Percentiles rank a stretch among this genome's conserved stretches.
These are phyloP conservation scores for Aspergillus thermomutatus DNA, from an alignment of 2,329 filamentous ascomycete genomes.

Conservation along the genomic window DNA sequence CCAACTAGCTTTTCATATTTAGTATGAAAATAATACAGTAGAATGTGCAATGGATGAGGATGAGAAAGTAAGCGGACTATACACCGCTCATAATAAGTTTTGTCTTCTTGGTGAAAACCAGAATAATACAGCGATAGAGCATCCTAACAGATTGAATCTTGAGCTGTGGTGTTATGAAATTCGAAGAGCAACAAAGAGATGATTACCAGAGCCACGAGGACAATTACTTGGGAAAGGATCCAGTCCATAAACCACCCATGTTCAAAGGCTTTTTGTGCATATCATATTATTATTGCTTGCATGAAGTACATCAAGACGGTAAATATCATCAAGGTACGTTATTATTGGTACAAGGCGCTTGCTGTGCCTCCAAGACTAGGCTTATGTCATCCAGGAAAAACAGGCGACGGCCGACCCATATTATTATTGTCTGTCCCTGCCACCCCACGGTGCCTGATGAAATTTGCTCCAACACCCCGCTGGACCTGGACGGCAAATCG, in stretches of 20 bases:
- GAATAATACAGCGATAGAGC: not conserved
- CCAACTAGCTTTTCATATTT: no score
- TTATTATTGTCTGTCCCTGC: constrained; percentile 11
- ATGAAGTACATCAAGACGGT: not conserved
- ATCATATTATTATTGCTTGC: not conserved
- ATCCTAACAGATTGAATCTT: not conserved
- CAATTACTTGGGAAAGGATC: not conserved
- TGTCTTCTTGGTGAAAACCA: not conserved
- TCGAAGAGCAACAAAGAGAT: not conserved
- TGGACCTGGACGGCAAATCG: constrained; percentile 24
- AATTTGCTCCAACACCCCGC: constrained; percentile 31
- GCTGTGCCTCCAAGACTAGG: constrained; percentile 4
- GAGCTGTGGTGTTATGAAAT: not conserved
- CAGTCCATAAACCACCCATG: not conserved
- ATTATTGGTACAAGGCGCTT: not conserved
- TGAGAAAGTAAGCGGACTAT: no score
- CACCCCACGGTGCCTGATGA: constrained; percentile 36
- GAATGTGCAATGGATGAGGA: no score
- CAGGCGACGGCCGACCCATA: constrained; percentile 15
- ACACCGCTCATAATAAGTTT: no score
- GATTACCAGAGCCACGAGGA: not conserved
- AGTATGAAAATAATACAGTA: no score
- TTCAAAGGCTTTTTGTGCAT: not conserved
- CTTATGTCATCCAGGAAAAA: constrained; percentile 29
- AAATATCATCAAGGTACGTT: no score